Base-by-base conservation (phyloP, 108 stramenopile species). In the Parietichytrium sp. region DNA sequence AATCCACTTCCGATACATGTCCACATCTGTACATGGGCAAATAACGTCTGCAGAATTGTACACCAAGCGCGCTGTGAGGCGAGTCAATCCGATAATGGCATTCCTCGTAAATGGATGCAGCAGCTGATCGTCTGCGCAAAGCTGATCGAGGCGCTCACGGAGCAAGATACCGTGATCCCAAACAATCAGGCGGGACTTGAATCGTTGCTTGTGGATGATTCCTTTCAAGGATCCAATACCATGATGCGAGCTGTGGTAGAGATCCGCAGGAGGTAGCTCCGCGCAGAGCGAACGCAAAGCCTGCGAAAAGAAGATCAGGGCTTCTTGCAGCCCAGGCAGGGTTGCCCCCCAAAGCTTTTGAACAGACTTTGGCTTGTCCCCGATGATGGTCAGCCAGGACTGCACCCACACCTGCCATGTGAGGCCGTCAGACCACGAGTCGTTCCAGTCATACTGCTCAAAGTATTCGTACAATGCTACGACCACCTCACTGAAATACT, bases 391-490 rank as follows among this genome's bases (percentile, higher is more conserved):
- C 3, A 72, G 61, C 61, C 61, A 72, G 1, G 61, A 45, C 61
- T 72, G 61, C 42, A 72, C 61, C 61, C 61, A 72, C 0, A 72
- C 61, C 15, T 42, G 61, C 61, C 61, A 72, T n/a, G 61, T 72
- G 15, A 72, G 61, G 42, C 61, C 61, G 33, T 72, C 61, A 8
- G 61, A 45, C 61, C 61, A 72, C 3, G 61, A 33, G 38, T 33
- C 45, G 42, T 72, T 72, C 61, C 61, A 72, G 20, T 72, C 61
- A 25, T 72, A 72, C 61, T 72, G 61, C 61, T 72, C 61, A 27
- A 72, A 72, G 33, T 45, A 72, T 20, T 72, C 61, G 42, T 72
- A 72, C 10, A 72, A 42, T n/a, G 61, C 61, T 0, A 72, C 61
- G n/a, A 72, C 61, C 29, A 72, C 61, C 61, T 72, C 61, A 7